A percentile compares a stretch with the other conserved stretches of the same genome.
Conservation (phyloP, 352 stramenopile species). For the Saprolegnia diclina region DNA sequence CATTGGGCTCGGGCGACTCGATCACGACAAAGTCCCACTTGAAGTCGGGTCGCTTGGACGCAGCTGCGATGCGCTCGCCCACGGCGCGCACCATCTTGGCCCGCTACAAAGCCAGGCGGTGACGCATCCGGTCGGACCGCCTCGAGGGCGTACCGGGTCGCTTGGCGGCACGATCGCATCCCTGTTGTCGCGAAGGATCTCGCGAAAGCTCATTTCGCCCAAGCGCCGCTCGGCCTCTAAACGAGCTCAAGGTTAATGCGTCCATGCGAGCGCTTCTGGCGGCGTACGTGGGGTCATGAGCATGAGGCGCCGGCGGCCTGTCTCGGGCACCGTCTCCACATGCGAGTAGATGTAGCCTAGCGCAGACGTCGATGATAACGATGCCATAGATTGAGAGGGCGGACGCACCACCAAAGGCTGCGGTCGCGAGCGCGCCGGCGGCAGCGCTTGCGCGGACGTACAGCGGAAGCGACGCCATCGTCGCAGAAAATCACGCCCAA, state of each 20-base stretch:
- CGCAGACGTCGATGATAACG: no score
- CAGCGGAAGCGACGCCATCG: not conserved
- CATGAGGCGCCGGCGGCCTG: slow-evolving; percentile 51
- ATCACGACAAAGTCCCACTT: slow-evolving; percentile 73
- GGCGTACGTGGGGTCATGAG: slow-evolving; percentile 44
- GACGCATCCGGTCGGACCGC: not conserved
- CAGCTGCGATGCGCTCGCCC: slow-evolving; percentile 43
- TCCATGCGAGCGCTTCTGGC: not conserved
- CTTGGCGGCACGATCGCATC: slow-evolving; percentile 41
- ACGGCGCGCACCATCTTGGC: slow-evolving; percentile 50
- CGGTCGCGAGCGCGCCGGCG: not conserved
- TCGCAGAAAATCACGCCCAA: not conserved
- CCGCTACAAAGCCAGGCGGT: slow-evolving; percentile 35
- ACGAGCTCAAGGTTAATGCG: not conserved
- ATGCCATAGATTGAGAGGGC: no score
- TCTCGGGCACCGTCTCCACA: slow-evolving; percentile 61
- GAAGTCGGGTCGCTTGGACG: slow-evolving; percentile 43
- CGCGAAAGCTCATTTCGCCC: slow-evolving; percentile 44
- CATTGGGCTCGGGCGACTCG: slow-evolving; percentile 57
- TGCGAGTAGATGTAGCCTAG: slow-evolving; percentile 27
- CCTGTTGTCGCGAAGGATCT: slow-evolving; percentile 23
- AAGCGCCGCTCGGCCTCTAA: slow-evolving; percentile 42
- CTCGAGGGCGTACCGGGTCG: slow-evolving; percentile 37
- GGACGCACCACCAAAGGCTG: not conserved
- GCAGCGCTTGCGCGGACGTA: not conserved